Conservation (phyloP, 202 grass and related monocot genomes). For the Schoenoplectus tabernaemontani region DNA sequence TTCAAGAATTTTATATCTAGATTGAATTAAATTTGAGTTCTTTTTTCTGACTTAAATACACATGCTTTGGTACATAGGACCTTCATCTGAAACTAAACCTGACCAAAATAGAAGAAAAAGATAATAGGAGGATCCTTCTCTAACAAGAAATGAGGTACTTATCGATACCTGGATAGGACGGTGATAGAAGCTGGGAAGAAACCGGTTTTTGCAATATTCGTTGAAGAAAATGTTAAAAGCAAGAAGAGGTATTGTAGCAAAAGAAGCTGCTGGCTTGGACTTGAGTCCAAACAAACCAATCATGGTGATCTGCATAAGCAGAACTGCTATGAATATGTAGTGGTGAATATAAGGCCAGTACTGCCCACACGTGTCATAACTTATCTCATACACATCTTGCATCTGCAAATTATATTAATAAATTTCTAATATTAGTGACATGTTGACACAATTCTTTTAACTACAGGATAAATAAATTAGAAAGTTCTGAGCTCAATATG, state of each 20-base stretch:
- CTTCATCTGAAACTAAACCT: not conserved
- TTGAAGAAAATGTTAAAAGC: slow-evolving; percentile 60
- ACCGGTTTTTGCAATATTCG: slow-evolving; percentile 65
- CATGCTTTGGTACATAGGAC: not conserved
- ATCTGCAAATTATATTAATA: slow-evolving; percentile 31
- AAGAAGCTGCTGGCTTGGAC: slow-evolving; percentile 70
- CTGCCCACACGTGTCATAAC: slow-evolving; percentile 72
- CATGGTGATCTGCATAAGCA: slow-evolving; percentile 75
- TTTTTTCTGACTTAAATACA: not conserved
- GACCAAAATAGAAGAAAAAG: not conserved
- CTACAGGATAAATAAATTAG: not conserved
- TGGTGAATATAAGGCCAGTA: slow-evolving; percentile 80
- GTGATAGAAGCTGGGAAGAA: slow-evolving; percentile 59
- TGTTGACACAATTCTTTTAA: not conserved
- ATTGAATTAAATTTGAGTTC: not conserved
- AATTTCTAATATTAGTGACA: not conserved
- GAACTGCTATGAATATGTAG: slow-evolving; percentile 50
- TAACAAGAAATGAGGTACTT: not conserved
- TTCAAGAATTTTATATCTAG: not conserved
- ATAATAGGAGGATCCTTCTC: not conserved
- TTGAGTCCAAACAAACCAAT: slow-evolving; percentile 73
- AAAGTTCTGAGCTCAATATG: not conserved
- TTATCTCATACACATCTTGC: slow-evolving; percentile 81
- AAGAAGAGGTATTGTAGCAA: slow-evolving; percentile 56
- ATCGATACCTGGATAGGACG: slow-evolving; percentile 45